Conservation (phyloP, 2,329 filamentous ascomycete genomes). For the Microascus cirrosus region DNA sequence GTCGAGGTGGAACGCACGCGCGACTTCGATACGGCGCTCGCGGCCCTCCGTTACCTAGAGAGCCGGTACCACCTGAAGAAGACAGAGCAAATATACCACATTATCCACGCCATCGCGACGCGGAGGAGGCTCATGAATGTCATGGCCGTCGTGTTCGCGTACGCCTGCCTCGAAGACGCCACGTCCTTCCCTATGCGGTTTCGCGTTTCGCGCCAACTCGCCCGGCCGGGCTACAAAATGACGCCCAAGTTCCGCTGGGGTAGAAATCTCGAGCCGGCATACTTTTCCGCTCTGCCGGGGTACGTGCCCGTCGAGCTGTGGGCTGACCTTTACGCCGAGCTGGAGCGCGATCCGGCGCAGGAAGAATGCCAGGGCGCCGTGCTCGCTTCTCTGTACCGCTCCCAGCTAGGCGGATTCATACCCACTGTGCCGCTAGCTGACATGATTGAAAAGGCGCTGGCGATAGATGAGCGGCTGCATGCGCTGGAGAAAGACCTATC, state of each 20-base stretch:
- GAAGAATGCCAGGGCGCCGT: constrained; percentile 4
- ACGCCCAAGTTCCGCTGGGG: not conserved
- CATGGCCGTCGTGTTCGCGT: constrained; percentile 20
- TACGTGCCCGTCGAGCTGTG: constrained; percentile 5
- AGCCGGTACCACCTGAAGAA: not conserved
- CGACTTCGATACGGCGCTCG: not conserved
- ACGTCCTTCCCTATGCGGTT: constrained; percentile 16
- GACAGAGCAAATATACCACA: not conserved
- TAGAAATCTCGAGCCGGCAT: not conserved
- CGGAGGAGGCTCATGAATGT: constrained; percentile 12
- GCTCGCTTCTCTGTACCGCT: constrained; percentile 1
- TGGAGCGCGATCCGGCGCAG: not conserved
- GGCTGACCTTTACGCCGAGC: not conserved
- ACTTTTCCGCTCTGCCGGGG: constrained; percentile 6
- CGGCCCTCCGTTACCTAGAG: not conserved
- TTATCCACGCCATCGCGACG: not conserved
- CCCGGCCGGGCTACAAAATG: constrained; percentile 5
- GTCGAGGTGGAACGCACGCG: not conserved
- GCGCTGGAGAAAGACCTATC: not conserved
- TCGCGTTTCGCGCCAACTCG: constrained; percentile 8
- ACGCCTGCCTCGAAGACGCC: constrained; percentile 14
- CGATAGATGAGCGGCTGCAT: constrained; percentile 2
- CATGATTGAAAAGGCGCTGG: not conserved
- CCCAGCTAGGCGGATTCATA: not conserved
- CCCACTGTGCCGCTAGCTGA: constrained; percentile 3